Evolutionary conservation across 2,329 filamentous ascomycete species (phyloP), one percentile per base, ranked within the genome.

Genomic region (Aspergillus tamarii): DNA sequence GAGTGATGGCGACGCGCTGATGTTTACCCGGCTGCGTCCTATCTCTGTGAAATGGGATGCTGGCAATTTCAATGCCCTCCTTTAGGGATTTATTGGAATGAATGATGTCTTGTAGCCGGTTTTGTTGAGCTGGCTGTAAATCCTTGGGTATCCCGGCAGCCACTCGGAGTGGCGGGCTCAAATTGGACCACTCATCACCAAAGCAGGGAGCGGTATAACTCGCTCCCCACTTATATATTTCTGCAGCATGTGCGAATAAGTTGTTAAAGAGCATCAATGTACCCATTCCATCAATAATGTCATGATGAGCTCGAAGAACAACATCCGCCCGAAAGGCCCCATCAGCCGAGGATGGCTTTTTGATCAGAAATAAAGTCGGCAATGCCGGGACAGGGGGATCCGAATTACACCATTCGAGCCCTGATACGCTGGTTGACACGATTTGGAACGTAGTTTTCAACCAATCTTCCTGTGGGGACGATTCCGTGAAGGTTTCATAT

Each of bases 241-340:
- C 32, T 0, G 67, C 60, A 0, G 70, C 69, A 34, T 66, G 63
- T 10, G 52, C 36, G 21, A 73, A 61, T 4, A 72, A 56, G 48
- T 66, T 72, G 9, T 70, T 62, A 19, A 71, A 62, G 0, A 73
- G 50, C 39, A 68, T 61, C n/a, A 73, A 59, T 1, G 67, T 62
- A 2, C 70, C 71, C 14, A 69, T 63, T 0, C 70, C 70, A 58
- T 73, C 70, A 12, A 72, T 65, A 9, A 73, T 64, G 61, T 72
- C 67, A 60, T 72, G 70, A 11, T 66, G 67, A 4, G 62, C 61
- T 1, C 70, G 67, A 4, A 73, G 63, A 0, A 72, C 69, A 45
- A 73, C n/a, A 45, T 72, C 67, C 0, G 60, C 64, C 7, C 39
- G 39, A 41, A 6, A 21, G 30, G 14, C 67, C 12, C 1, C 30